phyloP scores from a whole-genome alignment of 2,329 filamentous ascomycete species.

The Helotiales sp. region DNA sequence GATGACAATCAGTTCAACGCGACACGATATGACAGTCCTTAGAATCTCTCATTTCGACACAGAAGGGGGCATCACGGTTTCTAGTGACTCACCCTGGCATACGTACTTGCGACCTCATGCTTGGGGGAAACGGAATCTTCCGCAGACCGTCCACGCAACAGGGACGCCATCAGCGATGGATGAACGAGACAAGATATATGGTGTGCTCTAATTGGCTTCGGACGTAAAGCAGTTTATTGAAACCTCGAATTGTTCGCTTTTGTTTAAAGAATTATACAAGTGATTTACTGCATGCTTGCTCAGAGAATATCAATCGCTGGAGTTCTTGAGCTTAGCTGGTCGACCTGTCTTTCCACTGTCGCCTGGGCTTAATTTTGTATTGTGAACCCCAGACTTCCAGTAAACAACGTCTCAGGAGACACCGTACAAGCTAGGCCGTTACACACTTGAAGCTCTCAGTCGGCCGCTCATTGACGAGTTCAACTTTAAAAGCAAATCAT shows the following conservation, averaged over 20 bases:
- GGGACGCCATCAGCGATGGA: not conserved
- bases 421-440: not conserved
- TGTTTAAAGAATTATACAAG: not conserved
- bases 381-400: not conserved
- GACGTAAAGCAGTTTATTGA: not conserved
- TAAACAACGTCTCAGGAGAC: not conserved
- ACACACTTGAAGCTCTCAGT: not conserved
- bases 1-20: not conserved
- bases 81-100: not conserved
- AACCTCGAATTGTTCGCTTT: not conserved
- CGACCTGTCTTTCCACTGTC: not conserved
- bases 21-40: not conserved
- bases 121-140: not conserved
- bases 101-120: not conserved
- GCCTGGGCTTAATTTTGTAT: not conserved
- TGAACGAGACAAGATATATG: not conserved
- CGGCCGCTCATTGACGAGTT: not conserved
- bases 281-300: not conserved
- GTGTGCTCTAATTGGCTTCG: not conserved
- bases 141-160: not conserved
- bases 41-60: not conserved
- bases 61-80: not conserved
- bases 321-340: not conserved
- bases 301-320: not conserved
- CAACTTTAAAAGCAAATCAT: not conserved